Evolutionary conservation across 2,329 filamentous ascomycete genomes (phyloP), one percentile per base, ranked within the genome.

Genomic region (Xylaria sp.): DNA sequence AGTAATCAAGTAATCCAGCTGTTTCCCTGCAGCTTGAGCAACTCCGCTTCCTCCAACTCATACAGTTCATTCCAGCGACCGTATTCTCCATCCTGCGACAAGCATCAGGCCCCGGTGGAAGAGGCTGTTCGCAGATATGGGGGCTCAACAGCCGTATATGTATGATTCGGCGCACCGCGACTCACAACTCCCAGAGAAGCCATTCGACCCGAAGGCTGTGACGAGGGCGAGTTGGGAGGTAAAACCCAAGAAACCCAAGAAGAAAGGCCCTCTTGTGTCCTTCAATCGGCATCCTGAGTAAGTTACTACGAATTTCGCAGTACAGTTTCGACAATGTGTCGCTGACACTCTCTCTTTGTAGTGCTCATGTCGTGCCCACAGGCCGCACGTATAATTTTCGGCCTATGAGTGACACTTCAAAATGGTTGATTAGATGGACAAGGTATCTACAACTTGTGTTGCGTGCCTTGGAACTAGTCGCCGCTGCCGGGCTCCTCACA

Each of bases 281-380:
- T 90, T 97, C 81, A 95, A 96, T 75, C 84, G 86, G 60, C 93
- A 97, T 76, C 93, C 93, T 1, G 93, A 97, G 89, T 92, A 83
- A 72, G 87, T 79, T 6, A 52, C 23, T 41, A 1, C 37, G 27
- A 47, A 9, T 53, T 21, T 52, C 33, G 19, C 23, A 15, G 21
- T 21, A n/a, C 47, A 31, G 8, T 29, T 33, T 31, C 37, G 37
- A 43, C 10, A 11, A 33, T 21, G 11, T 31, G 29, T 54, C 58
- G 44, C 57, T 62, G 27, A 63, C 27, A n/a, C 47, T 27, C 17
- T 23, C 13, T 52, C 13, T 17, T 35, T 35, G 44, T 56, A 86
- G 84, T 71, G 76, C 87, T 66, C 90, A 90, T 70, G 79, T 85
- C 67, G 83, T 90, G 54, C 80, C 90, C 31, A 83, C 85, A 4